phyloP scores from a whole-genome alignment of 208 protist species.

The Leishmania guyanensis region DNA sequence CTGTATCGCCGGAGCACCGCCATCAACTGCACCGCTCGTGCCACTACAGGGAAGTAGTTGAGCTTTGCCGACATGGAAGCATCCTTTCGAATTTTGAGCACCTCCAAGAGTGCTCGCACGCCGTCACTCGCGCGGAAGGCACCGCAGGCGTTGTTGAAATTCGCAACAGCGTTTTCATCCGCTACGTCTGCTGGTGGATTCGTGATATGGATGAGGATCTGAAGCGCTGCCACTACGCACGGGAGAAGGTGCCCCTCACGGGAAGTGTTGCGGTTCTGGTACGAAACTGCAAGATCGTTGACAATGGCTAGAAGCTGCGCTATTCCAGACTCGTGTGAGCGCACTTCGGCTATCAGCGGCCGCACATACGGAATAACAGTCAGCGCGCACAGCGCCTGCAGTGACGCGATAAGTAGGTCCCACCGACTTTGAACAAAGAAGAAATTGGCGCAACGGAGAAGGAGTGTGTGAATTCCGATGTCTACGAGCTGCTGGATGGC shows the following conservation, averaged over 20 bases:
- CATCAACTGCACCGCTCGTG: constrained; percentile 82
- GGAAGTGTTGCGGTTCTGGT: constrained; percentile 61
- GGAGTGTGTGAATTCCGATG: constrained; percentile 63
- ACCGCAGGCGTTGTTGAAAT: constrained; percentile 73
- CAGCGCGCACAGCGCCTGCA: constrained; percentile 76
- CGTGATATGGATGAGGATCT: constrained; percentile 76
- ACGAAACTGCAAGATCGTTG: constrained; percentile 62
- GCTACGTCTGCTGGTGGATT: constrained; percentile 63
- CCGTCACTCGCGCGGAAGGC: constrained; percentile 75
- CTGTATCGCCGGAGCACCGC: constrained; percentile 70
- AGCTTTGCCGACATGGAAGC: constrained; percentile 75
- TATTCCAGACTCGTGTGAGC: constrained; percentile 72
- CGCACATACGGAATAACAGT: constrained; percentile 76
- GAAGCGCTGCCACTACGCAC: constrained; percentile 64
- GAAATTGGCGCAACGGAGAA: constrained; percentile 75
- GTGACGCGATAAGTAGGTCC: constrained; percentile 69
- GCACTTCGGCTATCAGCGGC: constrained; percentile 66
- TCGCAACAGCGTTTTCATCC: constrained; percentile 62
- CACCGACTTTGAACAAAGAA: constrained; percentile 84
- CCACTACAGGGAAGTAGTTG: constrained; percentile 83
- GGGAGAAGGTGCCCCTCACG: constrained; percentile 77
- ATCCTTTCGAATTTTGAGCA: constrained; percentile 71
- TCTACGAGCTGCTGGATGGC: constrained; percentile 64
- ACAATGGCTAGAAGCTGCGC: constrained; percentile 80
- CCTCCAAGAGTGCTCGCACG: constrained; percentile 75